A percentile compares a stretch with the other conserved stretches of the same genome.
These are phyloP conservation scores for Dianthus caryophyllus DNA, from an alignment of 148 eudicot species.

Conservation along the genomic window DNA sequence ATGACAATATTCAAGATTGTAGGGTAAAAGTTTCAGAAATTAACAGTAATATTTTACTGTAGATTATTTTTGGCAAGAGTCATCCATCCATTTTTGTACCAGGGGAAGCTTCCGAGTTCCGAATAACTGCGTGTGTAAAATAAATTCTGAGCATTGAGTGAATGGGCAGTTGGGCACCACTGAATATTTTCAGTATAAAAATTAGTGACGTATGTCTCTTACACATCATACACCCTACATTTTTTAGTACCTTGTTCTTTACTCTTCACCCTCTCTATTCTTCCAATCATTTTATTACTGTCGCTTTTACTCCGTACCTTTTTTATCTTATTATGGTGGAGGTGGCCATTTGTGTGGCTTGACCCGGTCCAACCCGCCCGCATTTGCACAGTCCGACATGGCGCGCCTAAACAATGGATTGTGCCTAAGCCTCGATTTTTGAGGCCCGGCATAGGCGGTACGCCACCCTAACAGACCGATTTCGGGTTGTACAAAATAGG, in stretches of 20 bases:
- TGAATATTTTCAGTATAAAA: constrained; percentile 1
- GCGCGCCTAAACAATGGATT: no score
- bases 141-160: constrained; percentile 8
- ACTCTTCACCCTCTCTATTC: background rate
- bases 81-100: constrained; percentile 11
- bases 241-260: constrained; percentile 4
- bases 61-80: background rate
- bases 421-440: no score
- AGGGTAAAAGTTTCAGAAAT: constrained; percentile 4
- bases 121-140: constrained; percentile 12
- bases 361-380: no score
- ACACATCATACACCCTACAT: background rate
- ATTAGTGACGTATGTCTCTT: constrained; percentile 6
- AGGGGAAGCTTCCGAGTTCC: constrained; percentile 13
- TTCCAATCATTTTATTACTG: constrained; percentile 21
- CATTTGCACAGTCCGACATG: no score
- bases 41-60: background rate
- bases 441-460: no score
- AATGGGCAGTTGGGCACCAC: constrained; percentile 8
- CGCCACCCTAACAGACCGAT: no score
- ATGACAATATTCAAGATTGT: constrained; percentile 7
- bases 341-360: background rate
- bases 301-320: background rate
- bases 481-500: no score
- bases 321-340: background rate